Evolutionary conservation across 225 moss, liverwort and hornwort species (phyloP), one percentile per base, ranked within the genome.

Genomic region (Neckera pumila): DNA sequence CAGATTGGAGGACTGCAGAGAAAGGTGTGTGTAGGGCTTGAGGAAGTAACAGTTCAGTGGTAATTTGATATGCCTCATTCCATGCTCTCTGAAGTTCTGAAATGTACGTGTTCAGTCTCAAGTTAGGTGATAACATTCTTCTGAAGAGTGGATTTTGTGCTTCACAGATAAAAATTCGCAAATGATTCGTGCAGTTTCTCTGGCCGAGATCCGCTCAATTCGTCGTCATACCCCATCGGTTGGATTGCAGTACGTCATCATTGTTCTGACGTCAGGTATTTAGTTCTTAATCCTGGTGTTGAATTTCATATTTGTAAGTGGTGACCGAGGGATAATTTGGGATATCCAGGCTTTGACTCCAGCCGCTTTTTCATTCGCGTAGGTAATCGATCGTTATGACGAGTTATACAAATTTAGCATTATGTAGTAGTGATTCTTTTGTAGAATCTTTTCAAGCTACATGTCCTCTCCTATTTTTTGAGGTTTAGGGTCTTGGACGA

Each of bases 181-280:
- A 89, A 93, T 92, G 34, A 96, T 96, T 88, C 93, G 94, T 86
- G 92, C 97, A 78, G 93, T 96, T 86, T 94, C 95, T 42, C 71
- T 97, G 88, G 80, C 92, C 83, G 97, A 97, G 84, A 96, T 97
- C 92, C 93, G 93, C 61, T 97, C 97, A 81, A 96, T 97, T 90
- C 95, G 97, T 83, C 95, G 96, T 87, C 95, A 97, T 57, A 94
- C 96, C n/a, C 96, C 97, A 85, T 88, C 95, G 19, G 79, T 93
- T 66, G 95, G 94, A 81, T 95, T 96, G 94, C 97, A 97, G 86
- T 95, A 97, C 79, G 93, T 97, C 76, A 96, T 96, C 34, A 93
- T 97, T 76, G 95, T 96, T 76, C 92, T 97, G 70, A 90, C 91
- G 34, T 95, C 95, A 90, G 97, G 97, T 97, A 69, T 76, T 66